Base-by-base conservation (phyloP, 306 rosid species). In the Cucumis hystrix region DNA sequence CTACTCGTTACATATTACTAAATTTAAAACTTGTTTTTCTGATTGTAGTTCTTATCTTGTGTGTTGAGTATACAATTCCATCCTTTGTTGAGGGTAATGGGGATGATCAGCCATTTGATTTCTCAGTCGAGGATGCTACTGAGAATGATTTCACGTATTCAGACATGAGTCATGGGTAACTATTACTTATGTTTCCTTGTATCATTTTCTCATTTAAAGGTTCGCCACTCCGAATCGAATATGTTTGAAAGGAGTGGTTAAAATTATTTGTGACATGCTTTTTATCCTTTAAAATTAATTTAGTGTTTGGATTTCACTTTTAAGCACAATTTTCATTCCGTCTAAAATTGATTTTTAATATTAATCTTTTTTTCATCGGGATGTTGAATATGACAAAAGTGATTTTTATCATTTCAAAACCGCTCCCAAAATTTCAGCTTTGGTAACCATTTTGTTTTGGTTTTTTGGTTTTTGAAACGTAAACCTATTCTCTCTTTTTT, bases 111-210 rank as follows among this genome's bases (percentile, higher is more conserved):
- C 25, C 23, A 51, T 51, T 72, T 47, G 90, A 82, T 47, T 63
- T 54, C 84, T 18, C 55, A 25, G 77, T 75, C n/a, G 84, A 83
- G 28, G 85, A 81, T 75, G 75, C 2, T 30, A 23, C 73, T 33
- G 81, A 85, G 60, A 69, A 67, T 83, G 81, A 72, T 67, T 43
- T 72, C 21, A 60, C 70, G 61, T 75, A 75, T 47, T 77, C 85
- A 51, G 64, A 79, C 85, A 63, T 73, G 79, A 82, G 60, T 62
- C 25, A 86, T 64, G 83, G 88, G 96, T 89, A 80, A 55, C 79
- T 12, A 12, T 54, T 57, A 68, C 14, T 35, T 18, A 15, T 18
- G 20, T 61, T 35, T 37, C 5, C 57, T 68, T 68, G 74, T 41
- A 6, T 20, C 10, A 2, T 68, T 18, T 67, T 67, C 74, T 39